These are phyloP conservation scores for Solanum hybrid DNA, from an alignment of 305 asterid species.

Conservation along the genomic window DNA sequence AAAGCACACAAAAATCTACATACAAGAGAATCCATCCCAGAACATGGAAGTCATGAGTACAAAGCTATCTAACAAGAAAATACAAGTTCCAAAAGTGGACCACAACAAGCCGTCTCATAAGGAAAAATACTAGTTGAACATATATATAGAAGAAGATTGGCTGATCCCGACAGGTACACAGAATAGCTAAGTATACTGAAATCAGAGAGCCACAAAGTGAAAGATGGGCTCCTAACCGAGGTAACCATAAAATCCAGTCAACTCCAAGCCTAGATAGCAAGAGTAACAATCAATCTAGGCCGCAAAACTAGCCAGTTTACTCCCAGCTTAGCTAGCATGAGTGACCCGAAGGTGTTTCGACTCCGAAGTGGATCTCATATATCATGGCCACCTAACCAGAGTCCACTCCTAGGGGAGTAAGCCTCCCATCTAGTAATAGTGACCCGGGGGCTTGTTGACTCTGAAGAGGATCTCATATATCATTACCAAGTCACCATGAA, in stretches of 20 bases:
- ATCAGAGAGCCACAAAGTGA: background rate
- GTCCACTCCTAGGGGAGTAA: background rate
- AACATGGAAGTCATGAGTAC: too few species aligned
- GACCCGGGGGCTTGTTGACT: fast-evolving
- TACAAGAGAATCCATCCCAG: too few species aligned
- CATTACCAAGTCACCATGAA: background rate
- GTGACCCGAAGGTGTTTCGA: background rate
- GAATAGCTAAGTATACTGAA: too few species aligned
- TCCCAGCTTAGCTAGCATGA: background rate
- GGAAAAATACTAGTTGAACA: too few species aligned
- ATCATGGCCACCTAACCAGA: background rate
- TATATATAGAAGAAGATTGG: too few species aligned
- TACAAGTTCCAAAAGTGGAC: too few species aligned
- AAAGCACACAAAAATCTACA: too few species aligned
- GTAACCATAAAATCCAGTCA: background rate
- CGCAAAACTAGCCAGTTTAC: background rate
- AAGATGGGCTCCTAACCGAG: background rate
- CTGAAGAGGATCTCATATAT: background rate
- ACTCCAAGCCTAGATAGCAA: background rate
- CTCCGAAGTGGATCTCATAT: background rate
- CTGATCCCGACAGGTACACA: too few species aligned
- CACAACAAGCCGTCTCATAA: too few species aligned
- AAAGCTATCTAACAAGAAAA: too few species aligned
- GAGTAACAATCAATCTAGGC: background rate
- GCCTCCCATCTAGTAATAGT: background rate